A percentile compares a stretch with the other conserved stretches of the same genome.
These are phyloP conservation scores for Imleria badia DNA, from an alignment of 768 basidiomycete genomes.

Conservation along the genomic window DNA sequence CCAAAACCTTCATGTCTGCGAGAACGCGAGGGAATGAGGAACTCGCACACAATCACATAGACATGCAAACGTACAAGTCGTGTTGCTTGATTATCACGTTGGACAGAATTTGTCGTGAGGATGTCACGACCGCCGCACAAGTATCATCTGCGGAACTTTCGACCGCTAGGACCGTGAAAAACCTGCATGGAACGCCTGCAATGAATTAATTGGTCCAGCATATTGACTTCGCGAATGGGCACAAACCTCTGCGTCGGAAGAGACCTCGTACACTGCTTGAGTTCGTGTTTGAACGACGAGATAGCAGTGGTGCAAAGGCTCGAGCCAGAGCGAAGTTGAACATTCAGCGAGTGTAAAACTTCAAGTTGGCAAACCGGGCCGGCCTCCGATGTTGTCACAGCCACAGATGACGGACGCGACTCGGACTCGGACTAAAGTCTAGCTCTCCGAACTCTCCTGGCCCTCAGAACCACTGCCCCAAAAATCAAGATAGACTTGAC, in stretches of 20 bases:
- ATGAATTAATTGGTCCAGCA: background rate
- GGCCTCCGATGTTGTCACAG: no score
- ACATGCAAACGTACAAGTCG: slow-evolving; percentile 56
- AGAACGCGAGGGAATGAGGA: background rate
- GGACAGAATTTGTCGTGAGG: slow-evolving; percentile 65
- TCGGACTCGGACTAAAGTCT: no score
- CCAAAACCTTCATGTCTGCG: slow-evolving; percentile 38
- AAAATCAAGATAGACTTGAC: no score
- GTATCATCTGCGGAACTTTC: slow-evolving; percentile 95
- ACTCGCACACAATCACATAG: no score
- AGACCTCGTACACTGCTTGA: background rate
- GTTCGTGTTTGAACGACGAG: background rate
- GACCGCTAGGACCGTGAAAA: slow-evolving; percentile 68
- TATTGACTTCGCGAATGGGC: background rate
- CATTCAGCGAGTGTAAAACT: background rate
- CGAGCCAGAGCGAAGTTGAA: background rate
- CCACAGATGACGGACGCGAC: no score
- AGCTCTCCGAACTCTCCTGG: no score
- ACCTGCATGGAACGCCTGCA: slow-evolving; percentile 2
- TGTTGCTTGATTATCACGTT: slow-evolving; percentile 89
- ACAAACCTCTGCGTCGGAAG: background rate
- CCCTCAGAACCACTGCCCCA: no score
- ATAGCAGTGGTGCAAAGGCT: background rate
- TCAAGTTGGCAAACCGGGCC: no score
- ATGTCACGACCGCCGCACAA: slow-evolving; percentile 83